phyloP scores from a whole-genome alignment of 345 rosid genomes.

The Moricandia moricandioides region DNA sequence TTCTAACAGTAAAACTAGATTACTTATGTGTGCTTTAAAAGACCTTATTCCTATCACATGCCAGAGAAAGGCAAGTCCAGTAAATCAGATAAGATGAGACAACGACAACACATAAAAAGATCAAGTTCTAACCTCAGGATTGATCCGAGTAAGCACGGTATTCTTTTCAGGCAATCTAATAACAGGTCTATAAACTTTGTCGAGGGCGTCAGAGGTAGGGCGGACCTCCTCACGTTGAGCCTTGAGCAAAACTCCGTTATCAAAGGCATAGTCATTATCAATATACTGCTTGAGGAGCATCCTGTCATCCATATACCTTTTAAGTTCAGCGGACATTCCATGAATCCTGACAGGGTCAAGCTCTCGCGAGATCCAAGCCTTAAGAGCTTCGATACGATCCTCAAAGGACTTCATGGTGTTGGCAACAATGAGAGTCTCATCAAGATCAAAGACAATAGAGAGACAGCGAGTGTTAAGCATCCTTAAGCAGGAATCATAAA shows the following conservation, averaged over 20 bases:
- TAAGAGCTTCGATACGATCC: slow-evolving; percentile 77
- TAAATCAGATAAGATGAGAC: neutral
- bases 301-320: slow-evolving; percentile 73
- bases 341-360: slow-evolving; percentile 53
- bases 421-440: slow-evolving; percentile 94
- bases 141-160: slow-evolving; percentile 85
- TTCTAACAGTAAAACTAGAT: neutral
- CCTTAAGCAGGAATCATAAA: slow-evolving; percentile 71
- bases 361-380: slow-evolving; percentile 79
- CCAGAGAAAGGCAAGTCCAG: neutral
- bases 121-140: slow-evolving; percentile 72
- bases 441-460: slow-evolving; percentile 92
- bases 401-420: slow-evolving; percentile 95
- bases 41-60: neutral
- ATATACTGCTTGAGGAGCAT: slow-evolving; percentile 75
- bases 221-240: slow-evolving; percentile 85
- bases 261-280: slow-evolving; percentile 66
- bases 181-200: slow-evolving; percentile 69
- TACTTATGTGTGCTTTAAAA: neutral
- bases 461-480: slow-evolving; percentile 85
- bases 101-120: slow-evolving; percentile 4
- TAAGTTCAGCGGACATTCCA: slow-evolving; percentile 80
- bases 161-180: slow-evolving; percentile 80
- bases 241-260: slow-evolving; percentile 65
- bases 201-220: slow-evolving; percentile 53